Evolutionary conservation across 305 asterid genomes (phyloP).

Genomic region (Fraxinus floribunda): DNA sequence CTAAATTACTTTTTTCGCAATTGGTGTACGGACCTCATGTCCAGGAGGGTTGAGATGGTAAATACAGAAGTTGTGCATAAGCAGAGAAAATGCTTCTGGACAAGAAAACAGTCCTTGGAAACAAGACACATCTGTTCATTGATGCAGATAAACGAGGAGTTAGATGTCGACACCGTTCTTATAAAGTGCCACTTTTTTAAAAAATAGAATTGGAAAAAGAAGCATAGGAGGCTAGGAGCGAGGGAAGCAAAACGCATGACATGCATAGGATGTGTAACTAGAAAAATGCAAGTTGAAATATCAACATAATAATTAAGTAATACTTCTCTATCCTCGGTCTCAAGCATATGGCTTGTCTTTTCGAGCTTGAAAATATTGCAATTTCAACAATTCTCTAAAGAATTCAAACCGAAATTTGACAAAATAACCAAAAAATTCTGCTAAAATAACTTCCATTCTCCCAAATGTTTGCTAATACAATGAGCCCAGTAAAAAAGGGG

Average conservation of each 20-base stretch:
- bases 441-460: background rate
- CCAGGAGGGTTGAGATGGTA: constrained; percentile 82
- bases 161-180: constrained; percentile 25
- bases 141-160: constrained; percentile 32
- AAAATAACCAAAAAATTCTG: background rate
- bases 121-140: constrained; percentile 64
- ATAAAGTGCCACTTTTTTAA: background rate
- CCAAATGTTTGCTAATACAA: background rate
- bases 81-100: constrained; percentile 70
- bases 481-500: background rate
- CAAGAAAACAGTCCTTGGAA: constrained; percentile 66
- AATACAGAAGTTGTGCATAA: constrained; percentile 77
- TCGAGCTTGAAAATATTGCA: background rate
- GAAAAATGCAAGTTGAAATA: background rate
- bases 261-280: background rate
- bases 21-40: constrained; percentile 58
- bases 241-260: background rate
- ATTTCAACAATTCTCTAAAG: background rate
- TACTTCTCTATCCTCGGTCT: background rate
- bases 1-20: constrained; percentile 9
- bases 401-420: background rate
- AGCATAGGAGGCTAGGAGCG: too few species aligned
- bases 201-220: background rate
- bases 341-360: background rate
- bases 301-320: background rate